Percentiles rank a stretch among this genome's conserved stretches.
These are phyloP conservation scores for Penicillium tannophilum DNA, from an alignment of 495 filamentous ascomycete genomes.

Conservation along the genomic window DNA sequence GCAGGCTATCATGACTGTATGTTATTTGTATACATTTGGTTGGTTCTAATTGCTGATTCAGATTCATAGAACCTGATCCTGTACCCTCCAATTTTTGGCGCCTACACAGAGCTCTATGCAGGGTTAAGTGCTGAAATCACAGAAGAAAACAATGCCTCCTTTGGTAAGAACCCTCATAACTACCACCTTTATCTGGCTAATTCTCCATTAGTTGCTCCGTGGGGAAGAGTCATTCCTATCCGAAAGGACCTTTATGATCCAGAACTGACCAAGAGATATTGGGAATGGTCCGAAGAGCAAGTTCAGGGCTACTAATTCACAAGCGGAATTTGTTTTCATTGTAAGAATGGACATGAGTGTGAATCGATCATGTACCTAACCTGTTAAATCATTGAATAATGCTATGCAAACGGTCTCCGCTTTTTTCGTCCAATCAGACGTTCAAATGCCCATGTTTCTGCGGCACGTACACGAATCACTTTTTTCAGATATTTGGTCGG, in stretches of 20 bases:
- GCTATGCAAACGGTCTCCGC: too few relatives aligned
- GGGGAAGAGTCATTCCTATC: background rate
- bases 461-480: too few relatives aligned
- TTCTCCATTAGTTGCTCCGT: background rate
- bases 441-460: too few relatives aligned
- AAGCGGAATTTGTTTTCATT: too few relatives aligned
- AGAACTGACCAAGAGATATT: background rate
- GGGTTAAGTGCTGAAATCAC: background rate
- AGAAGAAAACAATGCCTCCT: background rate
- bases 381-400: too few relatives aligned
- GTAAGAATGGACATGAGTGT: too few relatives aligned
- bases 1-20: background rate
- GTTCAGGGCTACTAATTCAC: background rate
- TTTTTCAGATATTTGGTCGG: too few relatives aligned
- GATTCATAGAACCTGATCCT: background rate
- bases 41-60: background rate
- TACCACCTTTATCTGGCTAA: background rate
- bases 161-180: background rate
- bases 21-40: background rate
- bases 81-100: background rate
- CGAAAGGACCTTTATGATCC: conserved; percentile 3
- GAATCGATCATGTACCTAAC: too few relatives aligned
- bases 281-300: conserved; percentile 9
- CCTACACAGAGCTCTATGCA: conserved; percentile 13
- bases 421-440: too few relatives aligned